Evolutionary conservation across 805 yeast species (phyloP), one percentile per base, ranked within the genome.

Genomic region (Danielia oregonensis): DNA sequence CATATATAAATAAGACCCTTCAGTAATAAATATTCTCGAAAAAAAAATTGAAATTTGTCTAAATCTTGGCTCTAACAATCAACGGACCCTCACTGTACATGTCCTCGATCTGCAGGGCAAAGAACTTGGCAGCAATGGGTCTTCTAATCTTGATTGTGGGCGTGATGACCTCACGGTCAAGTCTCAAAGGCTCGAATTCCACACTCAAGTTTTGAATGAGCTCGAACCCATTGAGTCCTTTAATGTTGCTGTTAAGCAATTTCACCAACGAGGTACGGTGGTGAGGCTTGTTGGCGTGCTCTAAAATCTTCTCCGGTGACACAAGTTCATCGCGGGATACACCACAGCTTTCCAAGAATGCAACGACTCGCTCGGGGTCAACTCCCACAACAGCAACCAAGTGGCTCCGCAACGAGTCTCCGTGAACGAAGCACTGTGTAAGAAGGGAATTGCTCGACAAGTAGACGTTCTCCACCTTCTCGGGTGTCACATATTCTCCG

Each of bases 401-500:
- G 24, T 34, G 33, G 29, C 41, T 34, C 17, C 35, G 39, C 24
- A 43, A 28, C 14, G 46, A 43, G 33, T 45, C 46, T 13, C 51
- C 51, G 29, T 47, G 50, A 7, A 40, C 43, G 24, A 36, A 47
- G 8, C 39, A 33, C 32, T 47, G 51, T 13, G 48, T 37, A 23
- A 47, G 43, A 12, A 43, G 30, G 5, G 46, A 33, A 24, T 40
- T 38, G 19, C 41, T 26, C 10, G 44, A 40, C 23, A 78, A 54
- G 54, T 82, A 82, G 11, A 63, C 58, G 49, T 78, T 80, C 52
- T 83, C 91, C 45, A 83, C 76, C 56, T 76, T 80, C 50, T 83
- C 93, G 13, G 87, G 85, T 1, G 87, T 82, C 36, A 83, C 74
- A 55, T 82, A 83, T 58, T 65, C 72, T 37, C 72, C 72, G 44